Evolutionary conservation across 2,329 filamentous ascomycete genomes (phyloP).

Genomic region (Ophiostoma novo-ulmi): DNA sequence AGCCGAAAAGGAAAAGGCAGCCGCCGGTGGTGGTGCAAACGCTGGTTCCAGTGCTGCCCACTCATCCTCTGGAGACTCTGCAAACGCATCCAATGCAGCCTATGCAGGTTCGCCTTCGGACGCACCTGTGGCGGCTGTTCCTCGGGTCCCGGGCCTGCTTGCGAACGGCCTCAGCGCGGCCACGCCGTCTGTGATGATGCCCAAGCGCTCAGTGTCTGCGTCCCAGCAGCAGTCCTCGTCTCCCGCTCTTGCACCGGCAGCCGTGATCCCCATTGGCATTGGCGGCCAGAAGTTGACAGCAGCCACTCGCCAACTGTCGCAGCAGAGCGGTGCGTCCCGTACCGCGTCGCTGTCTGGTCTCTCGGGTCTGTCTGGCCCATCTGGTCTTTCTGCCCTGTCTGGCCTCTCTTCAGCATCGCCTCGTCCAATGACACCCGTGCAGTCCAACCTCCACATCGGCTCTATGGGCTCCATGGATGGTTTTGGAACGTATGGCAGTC

Average conservation of each 20-base stretch:
- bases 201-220: slow-evolving; percentile 45
- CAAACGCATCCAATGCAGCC: not conserved
- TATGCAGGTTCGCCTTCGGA: not conserved
- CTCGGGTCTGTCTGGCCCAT: slow-evolving; percentile 35
- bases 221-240: slow-evolving; percentile 41
- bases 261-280: slow-evolving; percentile 62
- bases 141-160: not conserved
- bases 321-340: slow-evolving; percentile 67
- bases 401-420: slow-evolving; percentile 46
- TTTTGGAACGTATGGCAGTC: slow-evolving; percentile 11
- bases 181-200: slow-evolving; percentile 34
- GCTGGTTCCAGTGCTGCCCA: slow-evolving; percentile 35
- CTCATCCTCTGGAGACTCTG: not conserved
- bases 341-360: slow-evolving; percentile 55
- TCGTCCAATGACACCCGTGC: slow-evolving; percentile 57
- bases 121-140: slow-evolving; percentile 25
- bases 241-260: slow-evolving; percentile 54
- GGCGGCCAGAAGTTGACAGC: slow-evolving; percentile 13
- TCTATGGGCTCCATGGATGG: slow-evolving; percentile 44
- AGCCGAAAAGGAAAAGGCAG: slow-evolving; percentile 42
- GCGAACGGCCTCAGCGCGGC: slow-evolving; percentile 24
- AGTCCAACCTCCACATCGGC: slow-evolving; percentile 49
- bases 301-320: slow-evolving; percentile 64
- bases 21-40: slow-evolving; percentile 35
- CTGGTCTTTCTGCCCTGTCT: not conserved